These are phyloP conservation scores for Pleurotus salmoneostramineus DNA, from an alignment of 768 basidiomycete species.

Conservation along the genomic window DNA sequence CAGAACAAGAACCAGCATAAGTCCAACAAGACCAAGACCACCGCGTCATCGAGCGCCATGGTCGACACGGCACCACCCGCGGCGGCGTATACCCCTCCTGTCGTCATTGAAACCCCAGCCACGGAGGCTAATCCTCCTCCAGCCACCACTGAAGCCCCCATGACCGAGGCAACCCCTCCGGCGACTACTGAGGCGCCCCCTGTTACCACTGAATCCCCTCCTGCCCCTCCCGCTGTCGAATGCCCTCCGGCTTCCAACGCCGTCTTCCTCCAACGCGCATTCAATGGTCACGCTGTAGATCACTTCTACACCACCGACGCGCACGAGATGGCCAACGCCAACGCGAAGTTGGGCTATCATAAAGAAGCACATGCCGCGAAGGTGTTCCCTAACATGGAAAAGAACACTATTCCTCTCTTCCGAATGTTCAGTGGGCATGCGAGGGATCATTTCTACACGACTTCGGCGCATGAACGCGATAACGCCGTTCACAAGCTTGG, in stretches of 20 bases:
- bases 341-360: neutral
- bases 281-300: neutral
- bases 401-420: constrained; percentile 8
- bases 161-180: neutral
- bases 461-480: neutral
- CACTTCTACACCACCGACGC: constrained; percentile 8
- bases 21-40: too few relatives aligned
- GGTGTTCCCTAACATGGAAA: constrained; percentile 6
- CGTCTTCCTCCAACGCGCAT: constrained; percentile 3
- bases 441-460: constrained; percentile 4
- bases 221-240: neutral
- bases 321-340: constrained; percentile 4
- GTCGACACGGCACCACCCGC: neutral
- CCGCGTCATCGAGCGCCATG: too few relatives aligned
- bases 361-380: neutral
- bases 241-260: neutral
- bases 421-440: neutral
- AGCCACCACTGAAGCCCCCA: neutral
- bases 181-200: neutral
- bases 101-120: neutral
- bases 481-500: neutral
- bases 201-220: neutral
- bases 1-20: too few relatives aligned
- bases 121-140: neutral
- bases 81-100: neutral